Evolutionary conservation across 106 monocot species (phyloP).

Genomic region (Alisma plantagoaquatica): DNA sequence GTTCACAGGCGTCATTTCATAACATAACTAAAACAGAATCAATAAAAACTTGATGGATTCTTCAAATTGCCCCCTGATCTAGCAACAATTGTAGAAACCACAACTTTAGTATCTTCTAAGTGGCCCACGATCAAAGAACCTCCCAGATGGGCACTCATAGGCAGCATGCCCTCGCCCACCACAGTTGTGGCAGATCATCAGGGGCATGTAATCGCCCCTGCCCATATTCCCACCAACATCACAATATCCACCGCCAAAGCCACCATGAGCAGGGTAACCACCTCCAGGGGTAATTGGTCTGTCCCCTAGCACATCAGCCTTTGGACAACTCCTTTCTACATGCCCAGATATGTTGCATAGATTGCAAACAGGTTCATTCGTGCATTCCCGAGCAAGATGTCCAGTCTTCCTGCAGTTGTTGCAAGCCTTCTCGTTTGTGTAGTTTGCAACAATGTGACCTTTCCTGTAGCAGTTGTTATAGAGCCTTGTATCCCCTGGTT

Average conservation of each 20-base stretch:
- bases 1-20: too few species aligned
- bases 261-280: neutral
- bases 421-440: conserved; percentile 94
- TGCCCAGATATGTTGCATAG: conserved; percentile 83
- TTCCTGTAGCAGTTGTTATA: conserved; percentile 98
- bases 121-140: conserved; percentile 7
- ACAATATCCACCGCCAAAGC: neutral
- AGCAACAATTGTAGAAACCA: too few species aligned
- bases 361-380: conserved; percentile 88
- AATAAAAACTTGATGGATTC: too few species aligned
- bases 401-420: conserved; percentile 94
- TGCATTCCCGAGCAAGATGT: conserved; percentile 80
- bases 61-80: too few species aligned
- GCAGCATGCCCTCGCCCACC: conserved; percentile 13
- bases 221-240: neutral
- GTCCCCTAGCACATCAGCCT: conserved; percentile 42
- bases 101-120: conserved; percentile 5
- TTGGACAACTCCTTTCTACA: conserved; percentile 68
- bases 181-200: conserved; percentile 18
- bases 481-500: conserved; percentile 59
- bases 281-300: conserved; percentile 14
- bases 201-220: neutral
- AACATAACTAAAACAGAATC: too few species aligned
- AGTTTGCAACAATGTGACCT: conserved; percentile 64
- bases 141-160: conserved; percentile 14